These are phyloP conservation scores for Chlamydomonas schloesseri DNA, from an alignment of 139 green algal species.

Conservation along the genomic window DNA sequence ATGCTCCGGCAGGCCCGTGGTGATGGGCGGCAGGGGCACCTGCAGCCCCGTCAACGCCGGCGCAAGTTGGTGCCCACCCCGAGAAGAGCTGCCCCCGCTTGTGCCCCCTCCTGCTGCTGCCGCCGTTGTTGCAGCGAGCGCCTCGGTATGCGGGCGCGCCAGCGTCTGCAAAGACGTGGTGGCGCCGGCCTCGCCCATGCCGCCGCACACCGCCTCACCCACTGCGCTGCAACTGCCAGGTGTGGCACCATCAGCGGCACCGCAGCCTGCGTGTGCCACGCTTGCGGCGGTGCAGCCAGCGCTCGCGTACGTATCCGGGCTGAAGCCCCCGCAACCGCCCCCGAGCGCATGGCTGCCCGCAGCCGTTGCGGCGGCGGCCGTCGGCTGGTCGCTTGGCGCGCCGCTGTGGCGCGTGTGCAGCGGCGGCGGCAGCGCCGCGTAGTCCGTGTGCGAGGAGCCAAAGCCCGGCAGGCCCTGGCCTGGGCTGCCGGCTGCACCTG, in stretches of 20 bases:
- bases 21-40: conserved; percentile 18
- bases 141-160: too few species aligned
- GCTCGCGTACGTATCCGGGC: neutral
- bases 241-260: neutral
- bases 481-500: too few species aligned
- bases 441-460: too few species aligned
- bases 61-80: neutral
- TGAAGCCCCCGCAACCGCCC: too few species aligned
- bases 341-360: too few species aligned
- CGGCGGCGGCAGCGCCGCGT: too few species aligned
- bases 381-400: neutral
- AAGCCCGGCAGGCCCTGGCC: too few species aligned
- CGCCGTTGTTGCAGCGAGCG: too few species aligned
- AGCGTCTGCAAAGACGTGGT: neutral
- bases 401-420: neutral
- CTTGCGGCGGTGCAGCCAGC: neutral
- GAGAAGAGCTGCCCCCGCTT: too few species aligned
- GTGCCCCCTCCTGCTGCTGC: too few species aligned
- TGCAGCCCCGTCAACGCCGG: neutral
- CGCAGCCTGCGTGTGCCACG: neutral
- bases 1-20: conserved; percentile 17
- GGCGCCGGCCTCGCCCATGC: neutral
- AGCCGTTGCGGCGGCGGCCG: too few species aligned
- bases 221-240: neutral
- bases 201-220: neutral